Evolutionary conservation across 2,329 filamentous ascomycete genomes (phyloP).

Genomic region (Thelonectria discophora): DNA sequence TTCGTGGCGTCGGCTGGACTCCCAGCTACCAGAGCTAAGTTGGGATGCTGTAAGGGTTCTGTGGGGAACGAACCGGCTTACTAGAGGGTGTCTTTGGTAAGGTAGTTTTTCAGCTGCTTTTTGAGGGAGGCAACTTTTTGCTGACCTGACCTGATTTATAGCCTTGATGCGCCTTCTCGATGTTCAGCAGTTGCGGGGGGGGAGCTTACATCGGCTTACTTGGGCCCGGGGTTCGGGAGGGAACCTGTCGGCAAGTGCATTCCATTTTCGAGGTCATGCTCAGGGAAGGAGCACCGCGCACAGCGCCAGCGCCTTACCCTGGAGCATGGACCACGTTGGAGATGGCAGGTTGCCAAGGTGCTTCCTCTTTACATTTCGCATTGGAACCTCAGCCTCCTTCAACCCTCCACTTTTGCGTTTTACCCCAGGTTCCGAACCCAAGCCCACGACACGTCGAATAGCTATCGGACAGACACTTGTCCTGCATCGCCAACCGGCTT

Average conservation of each 20-base stretch:
- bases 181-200: no score
- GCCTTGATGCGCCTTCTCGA: neutral
- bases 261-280: no score
- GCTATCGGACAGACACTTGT: neutral
- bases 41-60: neutral
- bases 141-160: no score
- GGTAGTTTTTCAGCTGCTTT: neutral
- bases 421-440: neutral
- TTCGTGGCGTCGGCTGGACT: neutral
- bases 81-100: neutral
- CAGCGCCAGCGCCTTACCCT: neutral
- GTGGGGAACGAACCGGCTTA: neutral
- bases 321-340: neutral
- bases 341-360: no score
- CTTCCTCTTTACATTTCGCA: neutral
- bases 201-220: no score
- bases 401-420: neutral
- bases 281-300: no score
- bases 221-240: no score
- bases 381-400: slow-evolving; percentile 2
- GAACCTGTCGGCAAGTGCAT: no score
- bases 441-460: neutral
- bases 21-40: neutral
- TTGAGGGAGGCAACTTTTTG: neutral
- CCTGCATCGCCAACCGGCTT: neutral